A percentile compares a stretch with the other conserved stretches of the same genome.
Conservation (phyloP, 1,139 yeast species). For the Kodamaea fungicola region DNA sequence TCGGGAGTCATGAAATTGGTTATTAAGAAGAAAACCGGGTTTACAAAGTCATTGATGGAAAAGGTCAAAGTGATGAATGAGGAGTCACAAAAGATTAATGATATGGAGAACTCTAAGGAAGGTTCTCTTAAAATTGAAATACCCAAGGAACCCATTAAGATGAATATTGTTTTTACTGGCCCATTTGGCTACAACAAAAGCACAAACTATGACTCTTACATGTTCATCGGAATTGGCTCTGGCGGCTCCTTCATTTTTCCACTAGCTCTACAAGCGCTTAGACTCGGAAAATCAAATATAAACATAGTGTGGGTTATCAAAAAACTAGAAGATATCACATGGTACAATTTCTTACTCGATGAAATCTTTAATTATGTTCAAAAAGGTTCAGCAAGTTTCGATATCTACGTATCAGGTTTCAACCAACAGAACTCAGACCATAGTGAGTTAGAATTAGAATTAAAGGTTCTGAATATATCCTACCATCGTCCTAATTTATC, state of each 20-base stretch:
- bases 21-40: constrained; percentile 40
- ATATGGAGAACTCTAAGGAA: too few species aligned
- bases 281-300: constrained; percentile 25
- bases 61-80: constrained; percentile 19
- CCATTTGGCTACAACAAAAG: constrained; percentile 47
- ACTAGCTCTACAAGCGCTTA: constrained; percentile 37
- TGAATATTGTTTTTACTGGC: constrained; percentile 39
- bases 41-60: constrained; percentile 35
- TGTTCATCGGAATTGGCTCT: constrained; percentile 43
- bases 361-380: constrained; percentile 24
- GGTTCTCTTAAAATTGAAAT: neutral
- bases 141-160: neutral
- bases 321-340: constrained; percentile 21
- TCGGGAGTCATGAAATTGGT: constrained; percentile 38
- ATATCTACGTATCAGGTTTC: constrained; percentile 22
- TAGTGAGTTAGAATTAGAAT: too few species aligned
- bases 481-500: constrained; percentile 4
- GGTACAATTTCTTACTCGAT: constrained; percentile 37
- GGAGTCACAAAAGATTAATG: too few species aligned
- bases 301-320: constrained; percentile 34
- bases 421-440: neutral
- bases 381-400: constrained; percentile 21
- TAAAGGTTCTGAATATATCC: too few species aligned
- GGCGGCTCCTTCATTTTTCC: constrained; percentile 49
- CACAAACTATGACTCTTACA: constrained; percentile 36